Conservation (phyloP, 352 stramenopile genomes). For the Phytophthora multivora region DNA sequence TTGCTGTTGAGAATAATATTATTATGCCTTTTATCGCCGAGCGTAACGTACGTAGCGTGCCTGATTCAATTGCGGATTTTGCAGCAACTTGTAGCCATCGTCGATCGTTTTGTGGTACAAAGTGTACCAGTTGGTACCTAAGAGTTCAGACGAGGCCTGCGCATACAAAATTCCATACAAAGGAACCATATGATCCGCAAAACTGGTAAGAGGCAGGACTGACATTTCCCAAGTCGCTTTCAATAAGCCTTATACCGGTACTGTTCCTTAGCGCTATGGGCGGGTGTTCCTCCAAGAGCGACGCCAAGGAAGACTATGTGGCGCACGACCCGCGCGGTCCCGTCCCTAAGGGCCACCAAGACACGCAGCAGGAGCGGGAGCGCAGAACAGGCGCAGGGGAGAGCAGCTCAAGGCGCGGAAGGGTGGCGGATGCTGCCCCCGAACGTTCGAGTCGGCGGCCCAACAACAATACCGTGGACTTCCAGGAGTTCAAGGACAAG, state of each 20-base stretch:
- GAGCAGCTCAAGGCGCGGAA: constrained; percentile 10
- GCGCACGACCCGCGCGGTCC: constrained; percentile 6
- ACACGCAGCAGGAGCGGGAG: constrained; percentile 1
- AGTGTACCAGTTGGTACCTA: constrained; percentile 13
- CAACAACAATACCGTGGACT: constrained; percentile 71
- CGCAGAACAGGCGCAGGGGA: background rate
- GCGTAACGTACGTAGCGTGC: constrained; percentile 14
- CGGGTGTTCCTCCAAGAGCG: constrained; percentile 51
- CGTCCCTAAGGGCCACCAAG: constrained; percentile 2
- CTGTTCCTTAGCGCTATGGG: constrained; percentile 29
- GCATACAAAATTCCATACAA: constrained; percentile 12
- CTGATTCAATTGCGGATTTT: constrained; percentile 24
- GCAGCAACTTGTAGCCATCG: constrained; percentile 21
- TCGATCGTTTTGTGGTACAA: background rate
- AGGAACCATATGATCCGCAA: constrained; percentile 13
- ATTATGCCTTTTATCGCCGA: background rate
- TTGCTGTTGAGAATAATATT: constrained; percentile 1
- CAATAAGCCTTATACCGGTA: constrained; percentile 3
- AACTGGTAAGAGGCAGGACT: constrained; percentile 12
- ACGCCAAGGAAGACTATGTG: constrained; percentile 31
- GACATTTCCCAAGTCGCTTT: constrained; percentile 28
- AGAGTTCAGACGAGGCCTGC: constrained; percentile 23
- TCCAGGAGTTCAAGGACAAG: constrained; percentile 85
- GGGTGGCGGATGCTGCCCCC: constrained; percentile 1
- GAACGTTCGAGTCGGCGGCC: constrained; percentile 19